phyloP scores from a whole-genome alignment of 148 eudicot genomes.

The Hydrangea macrophylla region DNA sequence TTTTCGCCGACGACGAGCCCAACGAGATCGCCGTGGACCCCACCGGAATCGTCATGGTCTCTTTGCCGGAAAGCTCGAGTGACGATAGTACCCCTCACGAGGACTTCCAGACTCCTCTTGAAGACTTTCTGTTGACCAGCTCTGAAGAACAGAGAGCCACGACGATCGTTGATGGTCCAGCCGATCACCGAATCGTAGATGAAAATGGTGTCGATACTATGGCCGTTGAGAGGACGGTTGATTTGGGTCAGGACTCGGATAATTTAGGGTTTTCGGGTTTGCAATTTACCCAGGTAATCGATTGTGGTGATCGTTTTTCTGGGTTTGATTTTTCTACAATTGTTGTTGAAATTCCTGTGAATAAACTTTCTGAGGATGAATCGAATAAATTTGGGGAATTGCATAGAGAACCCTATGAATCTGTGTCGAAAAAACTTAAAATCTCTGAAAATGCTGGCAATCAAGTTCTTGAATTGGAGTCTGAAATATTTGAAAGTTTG shows the following conservation, averaged over 20 bases:
- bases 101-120: constrained; percentile 23
- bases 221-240: constrained; percentile 3
- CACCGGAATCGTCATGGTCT: constrained; percentile 23
- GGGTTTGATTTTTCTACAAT: not conserved
- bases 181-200: not conserved
- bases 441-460: not conserved
- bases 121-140: constrained; percentile 15
- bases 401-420: constrained; percentile 9
- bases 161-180: not conserved
- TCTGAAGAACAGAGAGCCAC: constrained; percentile 12
- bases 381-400: constrained; percentile 1
- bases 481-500: not conserved
- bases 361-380: constrained; percentile 10
- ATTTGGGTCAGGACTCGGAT: constrained; percentile 14
- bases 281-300: constrained; percentile 1
- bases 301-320: not conserved
- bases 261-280: constrained; percentile 31
- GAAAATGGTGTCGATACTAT: not conserved
- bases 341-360: constrained; percentile 4
- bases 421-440: constrained; percentile 11
- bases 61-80: constrained; percentile 14
- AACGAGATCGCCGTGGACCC: constrained; percentile 11
- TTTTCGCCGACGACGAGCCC: constrained; percentile 11
- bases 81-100: not conserved
- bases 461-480: constrained; percentile 14